phyloP scores from a whole-genome alignment of 2,329 filamentous ascomycete genomes.

The Fusarium poae region DNA sequence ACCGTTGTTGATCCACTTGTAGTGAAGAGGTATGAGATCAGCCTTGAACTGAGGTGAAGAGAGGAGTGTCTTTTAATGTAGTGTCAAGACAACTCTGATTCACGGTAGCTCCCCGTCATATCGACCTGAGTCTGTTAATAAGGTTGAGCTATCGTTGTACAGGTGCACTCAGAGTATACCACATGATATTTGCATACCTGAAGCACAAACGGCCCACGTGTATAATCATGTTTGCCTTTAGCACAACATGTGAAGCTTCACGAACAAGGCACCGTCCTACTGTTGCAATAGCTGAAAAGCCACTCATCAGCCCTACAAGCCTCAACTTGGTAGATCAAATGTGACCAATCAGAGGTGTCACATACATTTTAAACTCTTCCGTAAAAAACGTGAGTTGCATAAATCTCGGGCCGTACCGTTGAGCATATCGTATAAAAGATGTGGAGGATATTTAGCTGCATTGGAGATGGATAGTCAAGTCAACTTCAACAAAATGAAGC shows the following conservation, averaged over 20 bases:
- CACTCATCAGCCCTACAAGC: neutral
- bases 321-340: neutral
- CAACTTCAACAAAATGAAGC: no score
- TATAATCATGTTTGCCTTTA: neutral
- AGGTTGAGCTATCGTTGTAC: neutral
- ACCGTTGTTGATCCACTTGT: neutral
- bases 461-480: neutral
- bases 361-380: neutral
- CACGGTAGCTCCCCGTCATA: neutral
- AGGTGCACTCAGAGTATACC: neutral
- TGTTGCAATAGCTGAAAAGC: neutral
- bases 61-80: neutral
- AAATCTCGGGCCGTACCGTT: constrained; percentile 35
- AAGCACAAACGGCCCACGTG: neutral
- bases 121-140: neutral
- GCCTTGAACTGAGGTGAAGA: neutral
- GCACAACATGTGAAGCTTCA: neutral
- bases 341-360: neutral
- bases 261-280: constrained; percentile 6
- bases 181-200: neutral
- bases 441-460: neutral
- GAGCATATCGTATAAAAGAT: neutral
- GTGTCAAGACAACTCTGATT: neutral
- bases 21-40: neutral
- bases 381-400: constrained; percentile 18